These are phyloP conservation scores for Scenedesmus sp. DNA, from an alignment of 163 green algal genomes.

Conservation along the genomic window DNA sequence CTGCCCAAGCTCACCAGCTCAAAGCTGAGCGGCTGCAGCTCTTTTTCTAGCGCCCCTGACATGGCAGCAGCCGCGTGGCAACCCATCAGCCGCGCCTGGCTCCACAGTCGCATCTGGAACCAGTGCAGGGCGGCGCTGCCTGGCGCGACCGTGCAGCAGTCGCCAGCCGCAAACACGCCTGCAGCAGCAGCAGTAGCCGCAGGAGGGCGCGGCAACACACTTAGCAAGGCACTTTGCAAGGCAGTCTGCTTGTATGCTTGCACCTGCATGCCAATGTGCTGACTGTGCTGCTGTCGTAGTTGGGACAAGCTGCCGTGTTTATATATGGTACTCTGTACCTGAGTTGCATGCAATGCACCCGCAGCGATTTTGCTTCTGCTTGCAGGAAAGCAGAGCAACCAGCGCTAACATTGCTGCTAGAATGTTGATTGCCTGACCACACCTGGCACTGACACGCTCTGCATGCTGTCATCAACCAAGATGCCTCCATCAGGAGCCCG, in stretches of 20 bases:
- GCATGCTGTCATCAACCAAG: constrained; percentile 69
- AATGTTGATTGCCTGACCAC: background rate
- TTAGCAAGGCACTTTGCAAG: too few relatives aligned
- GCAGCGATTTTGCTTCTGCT: too few relatives aligned
- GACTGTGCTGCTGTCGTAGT: too few relatives aligned
- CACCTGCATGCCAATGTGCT: too few relatives aligned
- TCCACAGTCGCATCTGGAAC: constrained; percentile 90
- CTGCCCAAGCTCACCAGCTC: constrained; percentile 71
- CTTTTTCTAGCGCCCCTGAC: constrained; percentile 65
- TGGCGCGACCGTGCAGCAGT: constrained; percentile 63
- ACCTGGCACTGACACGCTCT: constrained; percentile 55
- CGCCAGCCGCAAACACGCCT: constrained; percentile 71
- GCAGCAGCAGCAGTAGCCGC: background rate
- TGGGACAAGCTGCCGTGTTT: too few relatives aligned
- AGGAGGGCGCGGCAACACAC: background rate
- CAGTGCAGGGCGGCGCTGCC: background rate
- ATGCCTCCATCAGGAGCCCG: constrained; percentile 74
- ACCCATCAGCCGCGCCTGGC: constrained; percentile 82
- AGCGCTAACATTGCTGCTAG: too few relatives aligned
- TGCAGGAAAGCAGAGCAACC: too few relatives aligned
- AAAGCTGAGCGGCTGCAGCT: constrained; percentile 78
- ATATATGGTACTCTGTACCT: too few relatives aligned
- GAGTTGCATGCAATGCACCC: too few relatives aligned
- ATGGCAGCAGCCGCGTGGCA: constrained; percentile 83
- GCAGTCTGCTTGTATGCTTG: too few relatives aligned